Evolutionary conservation across 495 filamentous ascomycete genomes (phyloP).

Genomic region (Parmelia sp.): DNA sequence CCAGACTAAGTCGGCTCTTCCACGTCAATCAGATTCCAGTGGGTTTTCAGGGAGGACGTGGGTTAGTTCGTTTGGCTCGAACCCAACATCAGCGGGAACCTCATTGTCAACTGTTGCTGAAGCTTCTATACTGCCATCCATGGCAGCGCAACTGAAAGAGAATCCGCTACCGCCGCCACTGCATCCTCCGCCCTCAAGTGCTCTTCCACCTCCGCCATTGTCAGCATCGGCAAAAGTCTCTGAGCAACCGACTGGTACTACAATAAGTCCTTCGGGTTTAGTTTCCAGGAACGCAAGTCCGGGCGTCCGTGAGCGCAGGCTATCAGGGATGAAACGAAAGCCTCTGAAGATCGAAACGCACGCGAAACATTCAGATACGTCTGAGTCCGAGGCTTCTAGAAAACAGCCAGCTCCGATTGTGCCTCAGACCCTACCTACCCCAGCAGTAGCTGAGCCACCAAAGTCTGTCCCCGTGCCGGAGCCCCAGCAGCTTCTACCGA

Average conservation of each 20-base stretch:
- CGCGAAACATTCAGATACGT: conserved; percentile 35
- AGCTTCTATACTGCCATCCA: conserved; percentile 38
- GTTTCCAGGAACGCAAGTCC: conserved; percentile 36
- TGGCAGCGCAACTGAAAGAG: conserved; percentile 29
- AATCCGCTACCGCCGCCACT: conserved; percentile 30
- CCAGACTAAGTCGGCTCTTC: conserved; percentile 67
- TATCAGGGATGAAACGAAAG: conserved; percentile 71
- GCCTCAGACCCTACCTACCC: conserved; percentile 24
- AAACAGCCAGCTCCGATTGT: conserved; percentile 37
- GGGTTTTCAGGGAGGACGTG: conserved; percentile 76
- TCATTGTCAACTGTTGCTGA: conserved; percentile 74
- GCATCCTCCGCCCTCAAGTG: conserved; percentile 30
- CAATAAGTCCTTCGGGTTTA: conserved; percentile 35
- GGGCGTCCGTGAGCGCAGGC: conserved; percentile 69
- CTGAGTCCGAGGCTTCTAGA: conserved; percentile 36
- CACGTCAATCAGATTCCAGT: conserved; percentile 84
- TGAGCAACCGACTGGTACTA: conserved; percentile 20
- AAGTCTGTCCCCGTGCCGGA: conserved; percentile 26
- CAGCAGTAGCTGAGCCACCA: conserved; percentile 21
- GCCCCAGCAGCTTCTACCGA: conserved; percentile 18
- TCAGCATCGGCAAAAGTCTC: conserved; percentile 29
- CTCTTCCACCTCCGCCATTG: conserved; percentile 32
- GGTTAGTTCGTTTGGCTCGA: conserved; percentile 79
- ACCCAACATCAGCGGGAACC: conserved; percentile 65
- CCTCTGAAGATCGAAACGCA: conserved; percentile 88